phyloP scores from a whole-genome alignment of 202 grass and related monocot genomes.

The Zoysia matrella region DNA sequence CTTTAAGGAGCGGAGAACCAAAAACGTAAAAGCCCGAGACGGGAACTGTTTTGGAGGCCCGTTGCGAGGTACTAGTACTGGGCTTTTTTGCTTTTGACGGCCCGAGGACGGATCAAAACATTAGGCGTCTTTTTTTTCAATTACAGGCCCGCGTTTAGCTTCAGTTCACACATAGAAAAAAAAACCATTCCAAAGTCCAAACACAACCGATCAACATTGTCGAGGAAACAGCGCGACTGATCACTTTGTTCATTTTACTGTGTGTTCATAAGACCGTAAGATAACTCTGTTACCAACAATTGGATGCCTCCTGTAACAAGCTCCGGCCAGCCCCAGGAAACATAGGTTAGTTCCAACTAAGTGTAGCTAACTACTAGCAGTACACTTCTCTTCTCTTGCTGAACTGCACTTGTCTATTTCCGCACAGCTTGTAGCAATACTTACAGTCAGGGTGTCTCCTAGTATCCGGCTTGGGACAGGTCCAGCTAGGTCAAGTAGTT shows the following conservation, averaged over 20 bases:
- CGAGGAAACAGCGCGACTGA: too few relatives aligned
- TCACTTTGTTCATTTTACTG: background rate
- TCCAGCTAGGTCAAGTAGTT: background rate
- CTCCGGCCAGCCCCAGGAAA: background rate
- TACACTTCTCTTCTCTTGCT: background rate
- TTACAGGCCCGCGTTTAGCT: background rate
- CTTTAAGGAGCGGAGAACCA: too few relatives aligned
- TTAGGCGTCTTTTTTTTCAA: background rate
- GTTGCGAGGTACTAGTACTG: background rate
- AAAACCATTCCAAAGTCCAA: background rate
- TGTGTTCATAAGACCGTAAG: background rate
- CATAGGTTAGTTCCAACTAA: background rate
- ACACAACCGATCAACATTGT: background rate
- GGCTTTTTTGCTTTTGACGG: background rate
- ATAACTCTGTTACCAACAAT: background rate
- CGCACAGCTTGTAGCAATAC: too few relatives aligned
- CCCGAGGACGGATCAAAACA: background rate
- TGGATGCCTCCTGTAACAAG: background rate
- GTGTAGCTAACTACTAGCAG: background rate
- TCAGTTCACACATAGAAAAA: background rate
- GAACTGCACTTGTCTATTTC: background rate
- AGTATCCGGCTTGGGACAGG: slow-evolving; percentile 1
- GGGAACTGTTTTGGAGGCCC: background rate
- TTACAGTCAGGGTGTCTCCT: background rate
- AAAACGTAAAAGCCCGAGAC: background rate